Percentiles rank a stretch among this genome's conserved stretches.
These are phyloP conservation scores for Coemansia sp. DNA, from an alignment of 192 early-diverging fungal genomes.

Conservation along the genomic window DNA sequence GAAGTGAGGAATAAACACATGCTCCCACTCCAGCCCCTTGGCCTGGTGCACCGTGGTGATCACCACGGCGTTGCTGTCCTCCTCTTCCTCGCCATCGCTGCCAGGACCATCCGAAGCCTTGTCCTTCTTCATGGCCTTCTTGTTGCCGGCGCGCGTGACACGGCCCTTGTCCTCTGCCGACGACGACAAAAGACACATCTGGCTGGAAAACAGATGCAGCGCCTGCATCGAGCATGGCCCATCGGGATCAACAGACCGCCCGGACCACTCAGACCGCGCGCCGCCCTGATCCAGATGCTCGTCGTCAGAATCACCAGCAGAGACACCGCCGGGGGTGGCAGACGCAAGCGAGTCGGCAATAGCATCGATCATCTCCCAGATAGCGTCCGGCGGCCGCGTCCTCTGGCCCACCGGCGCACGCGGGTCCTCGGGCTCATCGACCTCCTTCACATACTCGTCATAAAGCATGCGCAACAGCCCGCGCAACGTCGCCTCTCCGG, in stretches of 20 bases:
- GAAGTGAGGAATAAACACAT: slow-evolving; percentile 49
- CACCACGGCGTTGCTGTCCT: slow-evolving; percentile 15
- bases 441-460: slow-evolving; percentile 13
- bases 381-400: slow-evolving; percentile 7
- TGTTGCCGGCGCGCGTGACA: neutral
- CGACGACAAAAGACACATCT: slow-evolving; percentile 42
- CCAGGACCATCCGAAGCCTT: neutral
- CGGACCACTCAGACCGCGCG: neutral
- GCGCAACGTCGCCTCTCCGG: slow-evolving; percentile 9
- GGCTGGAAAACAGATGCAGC: slow-evolving; percentile 31
- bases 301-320: neutral
- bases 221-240: slow-evolving; percentile 19
- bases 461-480: slow-evolving; percentile 21
- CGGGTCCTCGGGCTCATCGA: neutral
- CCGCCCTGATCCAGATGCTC: neutral
- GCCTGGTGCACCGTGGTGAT: slow-evolving; percentile 51
- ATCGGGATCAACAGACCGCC: neutral
- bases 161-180: slow-evolving; percentile 35
- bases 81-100: neutral
- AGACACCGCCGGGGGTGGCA: slow-evolving; percentile 1
- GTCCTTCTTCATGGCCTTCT: neutral
- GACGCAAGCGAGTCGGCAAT: slow-evolving; percentile 22
- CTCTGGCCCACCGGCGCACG: neutral
- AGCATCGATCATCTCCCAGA: slow-evolving; percentile 28
- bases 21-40: slow-evolving; percentile 48